Percentiles rank a stretch among this genome's conserved stretches.
phyloP scores from a whole-genome alignment of 169 alveolate species.

The Neospora caninum region DNA sequence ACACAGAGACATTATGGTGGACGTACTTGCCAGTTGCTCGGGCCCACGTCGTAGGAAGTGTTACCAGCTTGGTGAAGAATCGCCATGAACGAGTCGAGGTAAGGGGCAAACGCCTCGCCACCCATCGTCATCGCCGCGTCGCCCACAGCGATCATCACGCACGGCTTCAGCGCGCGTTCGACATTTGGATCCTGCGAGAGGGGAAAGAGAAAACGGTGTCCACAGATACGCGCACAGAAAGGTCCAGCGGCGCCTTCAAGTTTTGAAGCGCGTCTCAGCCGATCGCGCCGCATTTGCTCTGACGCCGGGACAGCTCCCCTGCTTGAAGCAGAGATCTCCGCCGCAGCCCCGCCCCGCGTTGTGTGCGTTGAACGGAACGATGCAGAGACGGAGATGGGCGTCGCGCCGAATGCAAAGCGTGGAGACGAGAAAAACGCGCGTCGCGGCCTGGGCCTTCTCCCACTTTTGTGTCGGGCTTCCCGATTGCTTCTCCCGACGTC shows the following conservation, averaged over 20 bases:
- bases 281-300: background rate
- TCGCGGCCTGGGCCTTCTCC: too few species aligned
- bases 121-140: slow-evolving; percentile 90
- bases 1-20: too few species aligned
- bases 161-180: slow-evolving; percentile 86
- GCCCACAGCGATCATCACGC: slow-evolving; percentile 87
- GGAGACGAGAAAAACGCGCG: too few species aligned
- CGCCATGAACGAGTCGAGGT: slow-evolving; percentile 81
- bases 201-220: too few species aligned
- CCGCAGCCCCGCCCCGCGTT: too few species aligned
- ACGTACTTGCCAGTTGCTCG: slow-evolving; percentile 72
- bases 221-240: too few species aligned
- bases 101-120: slow-evolving; percentile 77
- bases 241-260: too few species aligned
- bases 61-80: slow-evolving; percentile 87
- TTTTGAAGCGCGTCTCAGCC: background rate
- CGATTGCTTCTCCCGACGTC: too few species aligned
- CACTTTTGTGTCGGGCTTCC: too few species aligned
- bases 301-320: background rate
- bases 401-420: too few species aligned
- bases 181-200: slow-evolving; percentile 77
- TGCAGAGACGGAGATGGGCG: too few species aligned
- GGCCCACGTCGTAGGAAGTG: slow-evolving; percentile 87
- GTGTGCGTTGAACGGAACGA: too few species aligned
- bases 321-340: background rate